Evolutionary conservation across 2,329 filamentous ascomycete genomes (phyloP).

Genomic region (Colletotrichum costaricense): DNA sequence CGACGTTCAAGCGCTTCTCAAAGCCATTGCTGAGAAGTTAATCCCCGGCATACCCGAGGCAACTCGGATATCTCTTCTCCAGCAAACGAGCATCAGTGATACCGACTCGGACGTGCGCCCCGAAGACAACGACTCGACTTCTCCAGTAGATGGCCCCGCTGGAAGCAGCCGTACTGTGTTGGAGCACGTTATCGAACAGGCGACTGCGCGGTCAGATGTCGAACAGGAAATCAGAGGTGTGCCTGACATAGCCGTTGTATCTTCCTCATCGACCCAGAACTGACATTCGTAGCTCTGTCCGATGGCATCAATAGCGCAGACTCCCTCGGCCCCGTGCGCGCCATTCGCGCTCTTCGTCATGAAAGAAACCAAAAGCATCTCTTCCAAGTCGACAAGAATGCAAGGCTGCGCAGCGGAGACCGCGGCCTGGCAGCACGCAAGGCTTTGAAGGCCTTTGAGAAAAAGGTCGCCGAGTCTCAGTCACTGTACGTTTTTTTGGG

Average conservation of each 20-base stretch:
- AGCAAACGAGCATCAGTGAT: constrained; percentile 68
- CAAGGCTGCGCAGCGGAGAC: constrained; percentile 78
- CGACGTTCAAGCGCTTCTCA: constrained; percentile 68
- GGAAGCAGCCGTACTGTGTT: constrained; percentile 60
- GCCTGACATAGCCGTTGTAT: too few relatives aligned
- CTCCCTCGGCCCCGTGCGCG: constrained; percentile 66
- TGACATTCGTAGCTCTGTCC: constrained; percentile 60
- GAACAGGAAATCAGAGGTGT: constrained; percentile 71
- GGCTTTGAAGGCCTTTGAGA: constrained; percentile 75
- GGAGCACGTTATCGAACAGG: constrained; percentile 74
- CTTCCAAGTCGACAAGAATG: constrained; percentile 79
- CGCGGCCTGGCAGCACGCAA: constrained; percentile 83
- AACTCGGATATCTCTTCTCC: constrained; percentile 74
- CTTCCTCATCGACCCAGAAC: neutral
- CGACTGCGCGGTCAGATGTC: constrained; percentile 66
- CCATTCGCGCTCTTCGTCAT: constrained; percentile 71
- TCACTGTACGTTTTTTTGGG: constrained; percentile 52
- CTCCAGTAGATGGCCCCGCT: constrained; percentile 10
- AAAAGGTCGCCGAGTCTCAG: constrained; percentile 69
- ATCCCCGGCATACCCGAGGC: constrained; percentile 80
- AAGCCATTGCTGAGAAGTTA: constrained; percentile 80
- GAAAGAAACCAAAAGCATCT: constrained; percentile 71
- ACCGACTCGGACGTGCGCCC: constrained; percentile 38
- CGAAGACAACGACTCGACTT: neutral
- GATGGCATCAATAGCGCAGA: constrained; percentile 71